Evolutionary conservation across 345 rosid genomes (phyloP).

Genomic region (Erucastrum elatum): DNA sequence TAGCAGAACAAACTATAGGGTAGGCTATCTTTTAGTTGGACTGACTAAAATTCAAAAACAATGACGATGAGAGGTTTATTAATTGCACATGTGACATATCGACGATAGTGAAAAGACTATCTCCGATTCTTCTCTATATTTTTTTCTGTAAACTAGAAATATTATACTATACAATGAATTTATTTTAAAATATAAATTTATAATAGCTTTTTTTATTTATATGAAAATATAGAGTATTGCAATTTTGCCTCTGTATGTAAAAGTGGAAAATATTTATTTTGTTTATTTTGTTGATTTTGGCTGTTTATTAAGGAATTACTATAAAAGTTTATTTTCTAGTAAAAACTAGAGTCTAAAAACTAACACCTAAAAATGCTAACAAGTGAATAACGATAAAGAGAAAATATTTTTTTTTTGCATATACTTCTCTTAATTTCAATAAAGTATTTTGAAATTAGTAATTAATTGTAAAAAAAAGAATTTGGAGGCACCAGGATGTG

Average conservation of each 20-base stretch:
- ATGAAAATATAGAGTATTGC: neutral
- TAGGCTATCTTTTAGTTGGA: neutral
- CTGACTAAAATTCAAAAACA: neutral
- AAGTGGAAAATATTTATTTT: neutral
- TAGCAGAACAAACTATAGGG: neutral
- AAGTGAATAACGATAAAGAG: too few species aligned
- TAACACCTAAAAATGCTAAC: neutral
- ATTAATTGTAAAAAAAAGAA: too few species aligned
- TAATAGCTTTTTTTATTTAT: neutral
- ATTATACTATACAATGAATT: neutral
- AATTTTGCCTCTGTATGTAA: neutral
- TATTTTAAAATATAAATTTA: neutral
- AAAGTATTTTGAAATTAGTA: neutral
- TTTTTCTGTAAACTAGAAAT: neutral
- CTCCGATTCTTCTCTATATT: neutral
- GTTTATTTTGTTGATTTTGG: neutral
- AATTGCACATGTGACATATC: neutral
- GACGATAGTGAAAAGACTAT: neutral
- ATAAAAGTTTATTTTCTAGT: neutral
- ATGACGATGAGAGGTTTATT: constrained; percentile 4
- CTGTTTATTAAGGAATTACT: neutral
- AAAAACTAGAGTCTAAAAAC: too few species aligned
- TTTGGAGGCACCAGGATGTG: too few species aligned
- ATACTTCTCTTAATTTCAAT: neutral
- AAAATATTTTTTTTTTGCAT: neutral